Evolutionary conservation across 1,284 basidiomycete species (phyloP), one percentile per base, ranked within the genome.

Genomic region (Boletus smithii): DNA sequence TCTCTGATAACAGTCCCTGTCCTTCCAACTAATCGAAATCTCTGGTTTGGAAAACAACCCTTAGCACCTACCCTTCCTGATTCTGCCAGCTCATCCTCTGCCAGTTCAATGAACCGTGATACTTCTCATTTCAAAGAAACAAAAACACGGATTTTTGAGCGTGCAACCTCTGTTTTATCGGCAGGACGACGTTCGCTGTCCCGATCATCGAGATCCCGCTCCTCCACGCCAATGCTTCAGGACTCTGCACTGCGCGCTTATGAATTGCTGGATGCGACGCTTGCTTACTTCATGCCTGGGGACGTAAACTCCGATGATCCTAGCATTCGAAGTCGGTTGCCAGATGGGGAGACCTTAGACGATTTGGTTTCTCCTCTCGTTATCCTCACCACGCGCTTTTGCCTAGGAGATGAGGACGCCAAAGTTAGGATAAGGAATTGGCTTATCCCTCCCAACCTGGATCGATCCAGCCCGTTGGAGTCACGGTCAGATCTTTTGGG

Each of bases 401-500:
- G 83, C 54, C 65, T 74, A 18, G 83, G 76, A 2, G 83, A 87
- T 53, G 77, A 80, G 44, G 68, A 68, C 1, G 78, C 79, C 18
- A 74, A 82, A 44, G 53, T 65, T 27, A 73, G 79, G 26, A 66
- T 91, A 50, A 76, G 80, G 43, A 75, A 80, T 32, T 77, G 78
- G 71, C 68, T 95, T 8, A 66, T 93, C 7, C 91, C 93, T 0
- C 66, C 78, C 0, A 80, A 86, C 55, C 60, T 95, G 63, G 93
- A 97, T 65, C 81, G 94, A 24, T 80, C 84, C 11, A 72, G 69
- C 3, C 76, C 88, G 1, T 71, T 95, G 17, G 91, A 95, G 60
- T 68, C 72, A 26, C 80, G 91, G 1, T 54, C 79, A 11, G 84
- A 89, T 60, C 64, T 88, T 13, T 70, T 95, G 1, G 94, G 94